Evolutionary conservation across 164 flowering plant species (phyloP).

Genomic region (Nelumbo lutea): DNA sequence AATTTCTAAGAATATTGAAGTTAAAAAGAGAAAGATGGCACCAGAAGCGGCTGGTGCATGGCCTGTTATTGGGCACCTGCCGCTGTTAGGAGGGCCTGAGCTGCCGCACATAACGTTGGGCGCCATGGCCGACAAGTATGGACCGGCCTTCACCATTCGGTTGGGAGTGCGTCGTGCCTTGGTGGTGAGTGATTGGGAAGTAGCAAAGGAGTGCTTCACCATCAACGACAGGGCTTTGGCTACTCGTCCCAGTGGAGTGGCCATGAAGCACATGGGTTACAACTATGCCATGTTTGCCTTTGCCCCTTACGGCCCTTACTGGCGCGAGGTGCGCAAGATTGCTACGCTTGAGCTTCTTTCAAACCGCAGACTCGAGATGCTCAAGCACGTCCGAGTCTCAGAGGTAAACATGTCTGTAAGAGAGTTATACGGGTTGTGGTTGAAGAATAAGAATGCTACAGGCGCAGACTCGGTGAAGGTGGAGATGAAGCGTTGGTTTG

Average conservation of each 20-base stretch:
- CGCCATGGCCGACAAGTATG: too few species aligned
- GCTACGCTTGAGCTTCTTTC: constrained; percentile 18
- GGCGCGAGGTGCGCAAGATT: constrained; percentile 17
- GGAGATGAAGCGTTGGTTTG: constrained; percentile 27
- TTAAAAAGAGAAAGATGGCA: too few species aligned
- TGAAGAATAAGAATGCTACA: not conserved
- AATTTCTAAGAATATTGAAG: too few species aligned
- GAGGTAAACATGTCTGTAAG: constrained; percentile 10
- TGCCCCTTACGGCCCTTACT: not conserved
- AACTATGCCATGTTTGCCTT: constrained; percentile 9
- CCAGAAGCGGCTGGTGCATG: too few species aligned
- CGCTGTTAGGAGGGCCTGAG: too few species aligned
- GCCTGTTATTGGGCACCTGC: too few species aligned
- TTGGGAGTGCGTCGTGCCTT: too few species aligned
- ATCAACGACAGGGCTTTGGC: constrained; percentile 5
- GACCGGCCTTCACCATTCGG: too few species aligned
- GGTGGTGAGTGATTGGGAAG: too few species aligned
- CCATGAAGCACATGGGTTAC: not conserved
- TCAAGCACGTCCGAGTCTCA: constrained; percentile 6
- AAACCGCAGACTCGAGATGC: constrained; percentile 4
- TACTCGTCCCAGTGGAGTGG: constrained; percentile 1
- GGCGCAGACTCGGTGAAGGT: constrained; percentile 1
- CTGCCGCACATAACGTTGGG: too few species aligned
- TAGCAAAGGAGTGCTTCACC: not conserved
- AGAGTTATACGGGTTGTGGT: constrained; percentile 2